Evolutionary conservation across 2,329 filamentous ascomycete genomes (phyloP), one percentile per base, ranked within the genome.

Genomic region (Pseudocercospora fijiensis): DNA sequence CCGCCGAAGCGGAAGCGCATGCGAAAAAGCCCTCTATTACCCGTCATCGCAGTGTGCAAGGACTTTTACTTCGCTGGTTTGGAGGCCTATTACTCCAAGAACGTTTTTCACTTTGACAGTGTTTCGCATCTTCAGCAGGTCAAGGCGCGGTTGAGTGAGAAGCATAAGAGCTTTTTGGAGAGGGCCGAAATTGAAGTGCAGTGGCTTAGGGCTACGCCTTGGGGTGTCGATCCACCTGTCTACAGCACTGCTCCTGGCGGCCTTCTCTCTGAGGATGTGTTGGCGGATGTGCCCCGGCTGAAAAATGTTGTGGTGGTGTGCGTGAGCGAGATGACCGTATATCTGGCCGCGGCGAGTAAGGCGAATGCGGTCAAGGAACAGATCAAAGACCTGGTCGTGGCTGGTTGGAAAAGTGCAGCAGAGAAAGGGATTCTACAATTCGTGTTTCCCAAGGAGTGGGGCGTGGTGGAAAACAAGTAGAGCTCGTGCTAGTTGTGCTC

Each of bases 1-100:
- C 30, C 55, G 9, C 55, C 55, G 9, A 22, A 51, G 20, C 22
- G 28, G 43, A 41, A 62, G 11, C 45, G 47, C 8, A 63, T 47
- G 33, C 57, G 61, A n/a, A 63, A 61, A 52, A 57, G 49, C 4
- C 45, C 52, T 5, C 43, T 61, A 1, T 26, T 64, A 43, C 57
- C 51, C 6, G 43, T 61, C 4, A 24, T 64, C 5, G 53, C 61
- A 11, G 62, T 61, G 4, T 61, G 53, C 26, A 60, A 61, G 30
- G 62, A 57, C 5, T 64, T 64, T 53, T 64, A 64, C 53, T 61
- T 55, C 20, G 45, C 62, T 7, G 62, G 62, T 16, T 10, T 58
- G 10, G 47, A 58, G 16, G 58, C 53, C 18, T 64, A 61, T 26
- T 64, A 61, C n/a, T 26, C 33, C 9, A 61, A 51, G 27, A 64